Base-by-base conservation (phyloP, 257 asterid genomes). In the Galeopsis tetrahit region DNA sequence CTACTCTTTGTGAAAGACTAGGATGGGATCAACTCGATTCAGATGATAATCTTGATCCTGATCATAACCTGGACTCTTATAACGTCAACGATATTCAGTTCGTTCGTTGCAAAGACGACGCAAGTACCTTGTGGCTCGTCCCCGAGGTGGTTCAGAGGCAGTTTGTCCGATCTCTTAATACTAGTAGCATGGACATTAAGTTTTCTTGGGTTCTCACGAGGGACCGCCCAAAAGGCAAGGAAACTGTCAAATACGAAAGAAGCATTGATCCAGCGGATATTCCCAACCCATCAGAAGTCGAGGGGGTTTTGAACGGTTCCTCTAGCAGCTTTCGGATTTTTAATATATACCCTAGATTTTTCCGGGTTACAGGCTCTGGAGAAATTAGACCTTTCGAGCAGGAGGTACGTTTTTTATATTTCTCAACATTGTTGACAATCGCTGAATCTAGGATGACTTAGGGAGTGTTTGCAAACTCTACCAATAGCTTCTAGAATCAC, bases 141-240 rank as follows among this genome's bases (percentile, higher is more conserved):
- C 98, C 98, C 42, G 87, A 86, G 70, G 85, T 82, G 55, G 97
- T 89, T 34, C 87, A 85, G 86, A 81, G 69, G 76, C 90, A 86
- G 82, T 93, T 87, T 75, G 62, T 84, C 64, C 78, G 57, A 66
- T 89, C 98, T 75, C 90, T 90, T 15, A 71, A 79, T 48, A 78
- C 68, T 33, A 70, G 74, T n/a, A 70, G 71, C 71, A 86, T 93
- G 93, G 89, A 86, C 51, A 80, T 93, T 69, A 88, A 78, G 68
- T 83, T 87, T 84, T 85, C 98, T 73, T 93, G 98, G 98, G 83
- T 89, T 68, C 93, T 93, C 66, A 81, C 83, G 7, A 87, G 98
- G 81, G 98, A 93, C 76, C 80, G 98, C 56, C 98, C 98, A 13
- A 93, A 93, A 74, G 96, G 95, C 68, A 93, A 93, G 85, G 98